Percentiles rank a stretch among this genome's conserved stretches.
These are phyloP conservation scores for Byssochlamys sp. DNA, from an alignment of 2,329 filamentous ascomycete species.

Conservation along the genomic window DNA sequence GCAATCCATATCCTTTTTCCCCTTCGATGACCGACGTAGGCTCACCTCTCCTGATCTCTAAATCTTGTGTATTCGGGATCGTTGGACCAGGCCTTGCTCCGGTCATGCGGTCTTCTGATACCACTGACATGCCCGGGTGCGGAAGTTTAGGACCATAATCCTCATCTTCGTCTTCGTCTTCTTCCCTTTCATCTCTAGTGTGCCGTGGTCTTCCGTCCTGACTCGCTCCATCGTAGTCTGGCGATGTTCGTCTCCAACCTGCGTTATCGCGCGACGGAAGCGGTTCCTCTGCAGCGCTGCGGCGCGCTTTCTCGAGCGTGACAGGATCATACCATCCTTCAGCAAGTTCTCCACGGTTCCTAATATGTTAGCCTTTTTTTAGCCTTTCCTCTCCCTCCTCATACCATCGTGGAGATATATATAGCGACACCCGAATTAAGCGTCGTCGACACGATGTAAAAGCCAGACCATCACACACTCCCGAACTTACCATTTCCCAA, in stretches of 20 bases:
- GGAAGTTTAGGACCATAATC: slow-evolving; percentile 52
- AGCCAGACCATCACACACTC: neutral
- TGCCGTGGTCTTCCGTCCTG: slow-evolving; percentile 4
- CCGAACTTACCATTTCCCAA: slow-evolving; percentile 66
- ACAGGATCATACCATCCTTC: slow-evolving; percentile 88
- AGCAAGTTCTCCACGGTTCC: slow-evolving; percentile 75
- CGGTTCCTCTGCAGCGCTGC: slow-evolving; percentile 11
- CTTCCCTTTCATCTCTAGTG: slow-evolving; percentile 8
- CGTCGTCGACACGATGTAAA: too few species aligned
- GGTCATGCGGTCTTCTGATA: slow-evolving; percentile 14
- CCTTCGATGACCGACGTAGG: neutral
- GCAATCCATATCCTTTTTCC: neutral
- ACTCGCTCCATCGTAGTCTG: slow-evolving; percentile 12
- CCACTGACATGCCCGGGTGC: slow-evolving; percentile 14
- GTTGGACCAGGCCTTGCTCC: slow-evolving; percentile 41
- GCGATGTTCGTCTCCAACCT: slow-evolving; percentile 10
- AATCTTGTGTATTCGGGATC: slow-evolving; percentile 64
- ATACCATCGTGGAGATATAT: neutral
- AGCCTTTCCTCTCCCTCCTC: neutral
- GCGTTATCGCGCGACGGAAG: neutral
- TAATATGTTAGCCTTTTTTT: slow-evolving; percentile 40
- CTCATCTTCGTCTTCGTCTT: slow-evolving; percentile 34
- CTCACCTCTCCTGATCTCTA: slow-evolving; percentile 48
- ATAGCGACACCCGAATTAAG: neutral
- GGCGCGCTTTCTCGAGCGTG: slow-evolving; percentile 49